These are phyloP conservation scores for Aspergillus panamensis DNA, from an alignment of 495 filamentous ascomycete species.

Conservation along the genomic window DNA sequence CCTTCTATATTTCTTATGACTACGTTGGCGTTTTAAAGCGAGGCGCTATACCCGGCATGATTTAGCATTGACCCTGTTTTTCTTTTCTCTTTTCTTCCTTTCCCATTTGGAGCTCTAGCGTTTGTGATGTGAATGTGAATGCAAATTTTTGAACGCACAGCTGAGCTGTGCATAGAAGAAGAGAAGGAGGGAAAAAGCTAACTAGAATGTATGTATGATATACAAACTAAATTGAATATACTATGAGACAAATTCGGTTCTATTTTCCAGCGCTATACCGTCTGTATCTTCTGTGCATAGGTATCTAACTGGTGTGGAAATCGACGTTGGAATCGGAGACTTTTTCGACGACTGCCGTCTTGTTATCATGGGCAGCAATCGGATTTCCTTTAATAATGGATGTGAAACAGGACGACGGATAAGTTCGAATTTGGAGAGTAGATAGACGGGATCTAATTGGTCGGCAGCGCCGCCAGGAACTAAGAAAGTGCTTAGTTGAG, in stretches of 20 bases:
- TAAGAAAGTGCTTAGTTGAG: too few relatives aligned
- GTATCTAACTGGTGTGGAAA: background rate
- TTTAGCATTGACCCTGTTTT: conserved; percentile 10
- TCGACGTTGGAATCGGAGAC: background rate
- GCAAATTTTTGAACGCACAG: background rate
- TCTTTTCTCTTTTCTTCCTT: conserved; percentile 2
- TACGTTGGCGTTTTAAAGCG: conserved; percentile 24
- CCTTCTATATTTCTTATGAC: background rate
- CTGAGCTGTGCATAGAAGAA: background rate
- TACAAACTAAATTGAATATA: conserved; percentile 2
- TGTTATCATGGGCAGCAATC: too few relatives aligned
- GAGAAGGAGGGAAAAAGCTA: background rate
- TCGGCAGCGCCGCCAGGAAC: too few relatives aligned
- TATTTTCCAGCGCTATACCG: background rate
- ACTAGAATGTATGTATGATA: background rate
- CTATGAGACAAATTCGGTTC: background rate
- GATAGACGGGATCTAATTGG: too few relatives aligned
- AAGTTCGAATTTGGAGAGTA: too few relatives aligned
- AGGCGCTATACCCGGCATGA: conserved; percentile 41
- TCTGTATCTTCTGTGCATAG: background rate
- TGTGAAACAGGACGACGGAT: too few relatives aligned
- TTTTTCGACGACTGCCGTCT: background rate
- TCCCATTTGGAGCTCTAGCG: background rate
- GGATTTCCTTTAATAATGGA: too few relatives aligned
- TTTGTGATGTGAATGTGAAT: background rate